Evolutionary conservation across 2,329 filamentous ascomycete species (phyloP), one percentile per base, ranked within the genome.

Genomic region (Blumeriella jaapii): DNA sequence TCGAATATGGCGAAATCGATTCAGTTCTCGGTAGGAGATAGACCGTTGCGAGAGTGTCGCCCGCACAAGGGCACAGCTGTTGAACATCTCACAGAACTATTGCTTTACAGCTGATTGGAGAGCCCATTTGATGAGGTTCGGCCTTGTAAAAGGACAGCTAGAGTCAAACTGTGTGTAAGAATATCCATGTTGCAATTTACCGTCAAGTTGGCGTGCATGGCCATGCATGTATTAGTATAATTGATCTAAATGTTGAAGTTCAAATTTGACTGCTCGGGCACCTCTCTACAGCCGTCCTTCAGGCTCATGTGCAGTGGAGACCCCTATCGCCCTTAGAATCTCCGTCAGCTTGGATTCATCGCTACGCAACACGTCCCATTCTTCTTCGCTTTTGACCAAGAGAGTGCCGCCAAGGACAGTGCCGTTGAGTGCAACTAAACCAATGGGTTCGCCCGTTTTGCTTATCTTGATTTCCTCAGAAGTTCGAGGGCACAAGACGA

Each of bases 321-420:
- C 38, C 15, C 52, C 50, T 32, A 54, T 51, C 15, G 47, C 42
- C 36, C 24, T 43, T 26, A 72, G 42, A 4, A 70, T 51, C 32
- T 53, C 46, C n/a, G 47, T 35, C 24, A 71, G 46, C 47, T 58
- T 58, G 15, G 56, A 52, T 25, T 65, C 56, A n/a, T 55, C 54
- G 6, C 46, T 44, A 36, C 59, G 57, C 32, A 79, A 45, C 1
- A 61, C 63, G 39, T 73, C 59, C 71, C 71, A 78, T 54, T 77
- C 72, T 3, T 52, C 56, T 47, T 69, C 56, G 17, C 53, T 71
- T 58, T 77, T 78, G 11, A 78, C 74, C 35, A 79, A 56, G 16
- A 73, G 69, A 7, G 74, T 78, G 5, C 74, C 74, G 7, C 73
- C 74, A 42, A 78, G 53, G n/a, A 78, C 55, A 0, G 74, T 78